These are phyloP conservation scores for Pyricularia grisea DNA, from an alignment of 2,329 filamentous ascomycete genomes.

Conservation along the genomic window DNA sequence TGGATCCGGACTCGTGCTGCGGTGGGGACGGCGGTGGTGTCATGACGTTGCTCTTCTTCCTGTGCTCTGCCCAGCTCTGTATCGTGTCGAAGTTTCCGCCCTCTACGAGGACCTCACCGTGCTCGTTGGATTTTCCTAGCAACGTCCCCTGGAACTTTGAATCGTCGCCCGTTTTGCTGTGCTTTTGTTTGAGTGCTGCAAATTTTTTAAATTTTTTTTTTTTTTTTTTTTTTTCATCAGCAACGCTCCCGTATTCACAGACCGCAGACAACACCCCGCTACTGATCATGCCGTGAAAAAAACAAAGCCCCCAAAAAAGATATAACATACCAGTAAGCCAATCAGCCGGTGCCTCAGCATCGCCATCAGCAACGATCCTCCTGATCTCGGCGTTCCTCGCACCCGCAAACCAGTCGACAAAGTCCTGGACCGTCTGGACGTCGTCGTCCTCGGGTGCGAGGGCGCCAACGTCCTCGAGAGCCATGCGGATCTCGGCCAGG, in stretches of 20 bases:
- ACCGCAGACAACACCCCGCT: not conserved
- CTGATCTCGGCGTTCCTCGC: slow-evolving; percentile 69
- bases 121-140: slow-evolving; percentile 64
- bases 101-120: slow-evolving; percentile 65
- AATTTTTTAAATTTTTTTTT: too few relatives aligned
- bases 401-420: slow-evolving; percentile 71
- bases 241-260: too few relatives aligned
- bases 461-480: slow-evolving; percentile 71
- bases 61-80: slow-evolving; percentile 50
- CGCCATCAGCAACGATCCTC: slow-evolving; percentile 65
- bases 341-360: slow-evolving; percentile 53
- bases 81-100: slow-evolving; percentile 63
- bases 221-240: too few relatives aligned
- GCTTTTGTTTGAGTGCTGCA: slow-evolving; percentile 77
- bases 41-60: slow-evolving; percentile 17
- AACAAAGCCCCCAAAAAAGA: slow-evolving; percentile 4
- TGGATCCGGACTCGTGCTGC: slow-evolving; percentile 21
- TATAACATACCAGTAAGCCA: slow-evolving; percentile 52
- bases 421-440: slow-evolving; percentile 64
- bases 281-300: too few relatives aligned
- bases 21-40: slow-evolving; percentile 7
- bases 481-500: slow-evolving; percentile 75
- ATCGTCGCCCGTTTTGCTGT: slow-evolving; percentile 82
- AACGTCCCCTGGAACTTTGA: slow-evolving; percentile 78
- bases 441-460: slow-evolving; percentile 73